Conservation (phyloP, 2,329 filamentous ascomycete genomes). For the Arachnomyces sp. region DNA sequence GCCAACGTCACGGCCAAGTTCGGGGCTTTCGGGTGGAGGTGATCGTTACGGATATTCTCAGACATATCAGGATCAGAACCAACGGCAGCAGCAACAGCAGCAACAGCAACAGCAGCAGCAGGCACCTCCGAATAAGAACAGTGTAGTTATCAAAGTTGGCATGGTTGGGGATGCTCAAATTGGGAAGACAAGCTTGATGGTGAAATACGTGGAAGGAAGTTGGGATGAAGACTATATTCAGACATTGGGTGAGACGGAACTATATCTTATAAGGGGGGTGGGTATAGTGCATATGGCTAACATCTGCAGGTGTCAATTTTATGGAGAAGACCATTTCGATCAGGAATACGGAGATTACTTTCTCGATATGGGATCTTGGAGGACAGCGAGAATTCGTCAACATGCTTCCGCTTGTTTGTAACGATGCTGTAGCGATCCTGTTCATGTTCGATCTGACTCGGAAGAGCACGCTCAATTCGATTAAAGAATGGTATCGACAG, state of each 20-base stretch:
- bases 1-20: slow-evolving; percentile 41
- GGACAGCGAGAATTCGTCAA: slow-evolving; percentile 99
- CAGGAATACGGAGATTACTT: slow-evolving; percentile 98
- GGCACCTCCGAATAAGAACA: slow-evolving; percentile 39
- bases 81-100: slow-evolving; percentile 36
- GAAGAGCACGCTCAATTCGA: slow-evolving; percentile 97
- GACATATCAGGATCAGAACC: slow-evolving; percentile 42
- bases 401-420: slow-evolving; percentile 98
- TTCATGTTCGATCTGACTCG: slow-evolving; percentile 99
- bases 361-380: slow-evolving; percentile 97
- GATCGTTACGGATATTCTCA: slow-evolving; percentile 43
- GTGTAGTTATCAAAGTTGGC: slow-evolving; percentile 96
- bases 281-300: neutral
- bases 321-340: slow-evolving; percentile 99
- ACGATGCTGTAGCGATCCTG: slow-evolving; percentile 94
- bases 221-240: slow-evolving; percentile 99
- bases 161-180: slow-evolving; percentile 99
- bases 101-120: slow-evolving; percentile 33
- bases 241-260: slow-evolving; percentile 61
- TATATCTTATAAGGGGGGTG: neutral
- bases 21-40: slow-evolving; percentile 40
- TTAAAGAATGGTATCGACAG: slow-evolving; percentile 99
- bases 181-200: slow-evolving; percentile 98
- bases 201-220: slow-evolving; percentile 98
- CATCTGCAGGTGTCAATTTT: slow-evolving; percentile 77